Evolutionary conservation across 2,329 filamentous ascomycete species (phyloP).

Genomic region (Domatiomyces globalis): DNA sequence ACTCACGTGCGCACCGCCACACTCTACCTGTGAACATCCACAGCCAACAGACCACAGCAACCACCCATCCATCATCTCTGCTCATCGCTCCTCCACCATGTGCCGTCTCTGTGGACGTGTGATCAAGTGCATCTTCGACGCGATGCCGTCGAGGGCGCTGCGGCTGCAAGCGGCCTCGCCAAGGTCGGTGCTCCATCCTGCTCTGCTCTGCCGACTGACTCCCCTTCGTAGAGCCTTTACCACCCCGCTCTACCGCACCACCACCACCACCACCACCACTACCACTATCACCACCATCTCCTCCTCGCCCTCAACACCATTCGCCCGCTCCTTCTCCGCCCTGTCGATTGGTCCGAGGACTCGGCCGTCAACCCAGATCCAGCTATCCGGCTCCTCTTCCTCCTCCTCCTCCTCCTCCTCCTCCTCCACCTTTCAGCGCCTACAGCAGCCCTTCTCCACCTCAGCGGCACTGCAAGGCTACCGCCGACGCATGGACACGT

Average conservation of each 20-base stretch:
- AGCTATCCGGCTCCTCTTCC: not conserved
- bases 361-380: not conserved
- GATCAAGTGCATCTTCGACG: constrained; percentile 18
- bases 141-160: constrained; percentile 16
- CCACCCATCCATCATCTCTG: not conserved
- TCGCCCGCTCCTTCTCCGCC: constrained; percentile 8
- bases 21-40: too few species aligned
- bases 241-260: constrained; percentile 2
- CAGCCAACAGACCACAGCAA: too few species aligned
- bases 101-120: constrained; percentile 18
- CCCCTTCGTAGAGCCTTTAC: constrained; percentile 10
- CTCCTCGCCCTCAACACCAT: constrained; percentile 4
- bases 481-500: constrained; percentile 38
- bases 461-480: constrained; percentile 29
- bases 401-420: constrained; percentile 1
- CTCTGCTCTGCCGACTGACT: constrained; percentile 2
- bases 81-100: constrained; percentile 7
- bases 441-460: constrained; percentile 28
- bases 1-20: too few species aligned
- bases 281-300: not conserved
- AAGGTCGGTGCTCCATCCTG: constrained; percentile 6
- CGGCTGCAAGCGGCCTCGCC: not conserved
- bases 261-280: not conserved
- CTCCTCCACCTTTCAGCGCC: not conserved
- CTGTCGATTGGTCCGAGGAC: constrained; percentile 2